These are phyloP conservation scores for Lepidopterella palustris DNA, from an alignment of 495 filamentous ascomycete genomes.

Conservation along the genomic window DNA sequence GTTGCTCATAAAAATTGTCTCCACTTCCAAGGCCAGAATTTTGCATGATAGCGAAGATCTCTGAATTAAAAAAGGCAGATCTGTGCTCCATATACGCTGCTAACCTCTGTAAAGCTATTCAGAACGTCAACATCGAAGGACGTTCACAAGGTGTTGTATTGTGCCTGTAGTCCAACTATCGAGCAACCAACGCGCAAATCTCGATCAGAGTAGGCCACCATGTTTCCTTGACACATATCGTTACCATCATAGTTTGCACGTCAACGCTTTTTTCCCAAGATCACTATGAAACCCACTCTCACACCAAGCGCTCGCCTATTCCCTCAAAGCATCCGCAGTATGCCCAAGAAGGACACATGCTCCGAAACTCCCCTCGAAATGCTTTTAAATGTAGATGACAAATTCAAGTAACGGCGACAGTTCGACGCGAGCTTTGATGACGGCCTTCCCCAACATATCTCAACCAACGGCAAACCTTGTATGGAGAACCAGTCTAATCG, in stretches of 20 bases:
- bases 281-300: neutral
- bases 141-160: too few species aligned
- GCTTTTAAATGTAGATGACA: neutral
- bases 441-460: neutral
- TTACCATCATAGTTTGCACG: neutral
- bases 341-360: neutral
- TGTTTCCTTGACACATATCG: neutral
- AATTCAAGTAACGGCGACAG: neutral
- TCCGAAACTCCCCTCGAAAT: neutral
- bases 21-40: too few species aligned
- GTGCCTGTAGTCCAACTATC: too few species aligned
- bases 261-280: neutral
- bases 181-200: too few species aligned
- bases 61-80: too few species aligned
- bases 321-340: neutral
- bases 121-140: too few species aligned
- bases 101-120: too few species aligned
- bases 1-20: too few species aligned
- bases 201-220: too few species aligned
- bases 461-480: neutral
- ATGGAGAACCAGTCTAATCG: neutral
- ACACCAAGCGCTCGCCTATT: neutral
- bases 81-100: too few species aligned
- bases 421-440: constrained; percentile 1
- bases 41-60: too few species aligned